Percentiles rank a stretch among this genome's conserved stretches.
Evolutionary conservation across 139 green algal species (phyloP).

Genomic region (Chlamydomonas sp.): DNA sequence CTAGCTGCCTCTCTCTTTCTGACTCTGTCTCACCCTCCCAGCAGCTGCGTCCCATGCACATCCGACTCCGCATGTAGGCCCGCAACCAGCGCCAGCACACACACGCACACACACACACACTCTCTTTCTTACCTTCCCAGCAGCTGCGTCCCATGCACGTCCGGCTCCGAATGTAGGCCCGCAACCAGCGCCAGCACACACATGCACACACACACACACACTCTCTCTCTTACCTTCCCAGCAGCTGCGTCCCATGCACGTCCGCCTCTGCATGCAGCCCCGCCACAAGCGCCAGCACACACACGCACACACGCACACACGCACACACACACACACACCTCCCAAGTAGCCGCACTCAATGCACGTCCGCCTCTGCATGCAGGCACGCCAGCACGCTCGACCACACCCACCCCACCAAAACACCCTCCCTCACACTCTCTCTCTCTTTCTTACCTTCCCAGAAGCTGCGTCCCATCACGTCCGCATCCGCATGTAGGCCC

Average conservation of each 20-base stretch:
- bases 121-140: slow-evolving; percentile 41
- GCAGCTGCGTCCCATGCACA: not conserved
- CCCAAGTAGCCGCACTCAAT: slow-evolving; percentile 6
- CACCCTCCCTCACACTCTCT: not conserved
- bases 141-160: slow-evolving; percentile 68
- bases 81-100: not conserved
- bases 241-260: no score
- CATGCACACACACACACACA: not conserved
- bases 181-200: not conserved
- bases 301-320: not conserved
- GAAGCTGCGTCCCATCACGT: slow-evolving; percentile 29
- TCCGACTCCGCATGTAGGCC: slow-evolving; percentile 13
- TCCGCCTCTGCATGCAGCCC: no score
- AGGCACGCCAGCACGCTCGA: not conserved
- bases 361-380: slow-evolving; percentile 15
- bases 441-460: no score
- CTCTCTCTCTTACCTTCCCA: not conserved
- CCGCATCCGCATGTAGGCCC: slow-evolving; percentile 47
- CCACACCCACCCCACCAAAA: not conserved
- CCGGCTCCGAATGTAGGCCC: no score
- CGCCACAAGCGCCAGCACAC: not conserved
- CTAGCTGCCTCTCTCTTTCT: not conserved
- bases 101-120: not conserved
- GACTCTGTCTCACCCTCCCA: no score
- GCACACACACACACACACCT: slow-evolving; percentile 2